A percentile compares a stretch with the other conserved stretches of the same genome.
phyloP scores from a whole-genome alignment of 2,329 filamentous ascomycete genomes.

The Thelonectria rubi region DNA sequence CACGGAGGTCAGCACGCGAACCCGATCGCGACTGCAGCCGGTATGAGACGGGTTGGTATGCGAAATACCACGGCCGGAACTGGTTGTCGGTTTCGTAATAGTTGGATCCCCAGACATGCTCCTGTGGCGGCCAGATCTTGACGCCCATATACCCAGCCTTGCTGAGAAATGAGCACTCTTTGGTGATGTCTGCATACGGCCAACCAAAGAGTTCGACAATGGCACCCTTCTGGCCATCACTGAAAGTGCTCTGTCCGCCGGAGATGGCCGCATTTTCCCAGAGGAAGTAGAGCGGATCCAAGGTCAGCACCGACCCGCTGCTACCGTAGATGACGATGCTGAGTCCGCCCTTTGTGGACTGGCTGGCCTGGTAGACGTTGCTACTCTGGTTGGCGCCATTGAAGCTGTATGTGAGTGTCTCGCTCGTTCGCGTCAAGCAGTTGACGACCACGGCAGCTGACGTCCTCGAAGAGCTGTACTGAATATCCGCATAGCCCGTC shows the following conservation, averaged over 20 bases:
- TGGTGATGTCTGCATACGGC: slow-evolving; percentile 4
- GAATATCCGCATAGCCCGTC: slow-evolving; percentile 9
- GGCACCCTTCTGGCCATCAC: slow-evolving; percentile 9
- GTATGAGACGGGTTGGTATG: slow-evolving; percentile 7
- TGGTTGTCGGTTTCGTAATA: slow-evolving; percentile 10
- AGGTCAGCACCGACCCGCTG: slow-evolving; percentile 5
- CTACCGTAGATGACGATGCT: slow-evolving; percentile 4
- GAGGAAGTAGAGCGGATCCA: slow-evolving; percentile 13
- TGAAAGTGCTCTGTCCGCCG: slow-evolving; percentile 9
- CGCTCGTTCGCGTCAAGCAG: slow-evolving; percentile 5
- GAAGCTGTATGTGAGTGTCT: slow-evolving; percentile 8
- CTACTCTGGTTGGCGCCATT: slow-evolving; percentile 9
- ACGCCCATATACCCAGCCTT: slow-evolving; percentile 12
- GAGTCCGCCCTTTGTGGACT: slow-evolving; percentile 6
- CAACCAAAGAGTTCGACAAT: slow-evolving; percentile 8
- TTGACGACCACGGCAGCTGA: slow-evolving; percentile 6
- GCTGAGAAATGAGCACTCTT: slow-evolving; percentile 10
- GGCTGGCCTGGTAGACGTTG: slow-evolving; percentile 4
- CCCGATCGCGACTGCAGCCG: slow-evolving; percentile 7
- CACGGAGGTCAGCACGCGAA: slow-evolving; percentile 6
- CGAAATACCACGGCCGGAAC: slow-evolving; percentile 13
- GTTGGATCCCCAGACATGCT: slow-evolving; percentile 13
- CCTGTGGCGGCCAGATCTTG: slow-evolving; percentile 11
- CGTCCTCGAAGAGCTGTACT: slow-evolving; percentile 5
- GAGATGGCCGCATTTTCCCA: slow-evolving; percentile 11